phyloP scores from a whole-genome alignment of 139 green algal genomes.

The Gonium pectorale region DNA sequence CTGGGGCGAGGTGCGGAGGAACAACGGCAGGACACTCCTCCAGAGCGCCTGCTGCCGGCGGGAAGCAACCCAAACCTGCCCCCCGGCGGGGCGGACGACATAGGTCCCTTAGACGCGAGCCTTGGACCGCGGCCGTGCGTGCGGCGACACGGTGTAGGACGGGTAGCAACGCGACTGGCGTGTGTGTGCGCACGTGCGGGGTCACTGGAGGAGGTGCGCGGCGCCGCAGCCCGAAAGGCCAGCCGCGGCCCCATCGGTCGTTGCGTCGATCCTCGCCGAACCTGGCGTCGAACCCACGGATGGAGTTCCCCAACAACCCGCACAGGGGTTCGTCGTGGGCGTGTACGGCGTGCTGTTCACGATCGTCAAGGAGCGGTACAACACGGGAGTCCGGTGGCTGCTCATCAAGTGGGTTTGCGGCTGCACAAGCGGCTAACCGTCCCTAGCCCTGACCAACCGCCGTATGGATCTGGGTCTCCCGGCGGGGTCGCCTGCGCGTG shows the following conservation, averaged over 20 bases:
- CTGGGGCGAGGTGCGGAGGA: constrained; percentile 3
- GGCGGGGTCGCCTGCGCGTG: not conserved
- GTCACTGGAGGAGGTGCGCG: too few relatives aligned
- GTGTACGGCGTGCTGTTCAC: constrained; percentile 36
- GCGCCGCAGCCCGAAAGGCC: too few relatives aligned
- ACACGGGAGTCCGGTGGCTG: constrained; percentile 22
- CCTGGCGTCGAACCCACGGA: not conserved
- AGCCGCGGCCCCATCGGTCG: not conserved
- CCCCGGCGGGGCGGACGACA: not conserved
- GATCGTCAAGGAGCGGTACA: constrained; percentile 38
- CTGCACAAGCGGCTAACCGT: not conserved
- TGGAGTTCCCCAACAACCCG: too few relatives aligned
- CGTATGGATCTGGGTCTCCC: not conserved
- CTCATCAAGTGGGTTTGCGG: constrained; percentile 1
- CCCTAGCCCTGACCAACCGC: not conserved
- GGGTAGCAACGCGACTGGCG: not conserved
- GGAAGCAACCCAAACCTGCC: too few relatives aligned
- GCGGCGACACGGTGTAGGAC: not conserved
- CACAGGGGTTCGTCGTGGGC: constrained; percentile 1
- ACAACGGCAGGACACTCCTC: not conserved
- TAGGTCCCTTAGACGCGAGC: not conserved
- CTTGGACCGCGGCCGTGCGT: not conserved
- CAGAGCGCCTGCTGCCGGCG: too few relatives aligned
- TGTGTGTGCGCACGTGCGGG: not conserved
- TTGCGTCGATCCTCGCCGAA: not conserved